Evolutionary conservation across 345 rosid species (phyloP).

Genomic region (Bruguiera sexangula): DNA sequence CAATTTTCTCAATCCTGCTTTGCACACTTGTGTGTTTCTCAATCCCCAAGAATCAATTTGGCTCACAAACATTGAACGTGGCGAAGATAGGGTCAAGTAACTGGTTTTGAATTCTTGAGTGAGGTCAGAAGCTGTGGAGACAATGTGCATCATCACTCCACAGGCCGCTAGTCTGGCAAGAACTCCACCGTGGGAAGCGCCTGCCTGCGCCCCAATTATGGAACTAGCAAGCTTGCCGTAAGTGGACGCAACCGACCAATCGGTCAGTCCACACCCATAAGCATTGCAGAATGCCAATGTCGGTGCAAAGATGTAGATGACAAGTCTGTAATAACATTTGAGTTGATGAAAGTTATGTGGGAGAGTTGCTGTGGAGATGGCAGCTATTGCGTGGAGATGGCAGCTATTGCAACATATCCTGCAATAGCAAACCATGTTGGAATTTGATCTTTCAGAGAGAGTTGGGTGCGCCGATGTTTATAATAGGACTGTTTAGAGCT

Average conservation of each 20-base stretch:
- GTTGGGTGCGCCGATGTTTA: conserved; percentile 52
- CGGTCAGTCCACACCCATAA: conserved; percentile 82
- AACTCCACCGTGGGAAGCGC: conserved; percentile 59
- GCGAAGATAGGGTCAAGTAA: too few relatives aligned
- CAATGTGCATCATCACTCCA: conserved; percentile 92
- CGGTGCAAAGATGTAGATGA: conserved; percentile 62
- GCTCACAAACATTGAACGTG: conserved; percentile 60
- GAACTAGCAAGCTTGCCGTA: conserved; percentile 83
- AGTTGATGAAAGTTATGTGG: conserved; percentile 63
- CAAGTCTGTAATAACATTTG: conserved; percentile 66
- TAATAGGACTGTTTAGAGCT: conserved; percentile 43
- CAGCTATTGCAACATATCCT: conserved; percentile 53
- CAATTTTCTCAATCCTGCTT: too few relatives aligned
- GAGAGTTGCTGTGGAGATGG: conserved; percentile 43
- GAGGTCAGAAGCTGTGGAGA: conserved; percentile 78
- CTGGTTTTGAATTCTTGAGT: too few relatives aligned
- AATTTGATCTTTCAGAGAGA: conserved; percentile 75
- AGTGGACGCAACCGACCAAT: conserved; percentile 81
- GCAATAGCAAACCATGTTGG: conserved; percentile 61
- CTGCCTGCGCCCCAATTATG: conserved; percentile 71
- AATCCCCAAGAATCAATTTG: conserved; percentile 30
- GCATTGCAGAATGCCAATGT: conserved; percentile 76
- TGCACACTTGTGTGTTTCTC: too few relatives aligned
- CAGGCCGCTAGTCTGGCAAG: conserved; percentile 78
- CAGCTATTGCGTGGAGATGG: conserved; percentile 49